Conservation (phyloP, 305 asterid species). For the Lippia alba region DNA sequence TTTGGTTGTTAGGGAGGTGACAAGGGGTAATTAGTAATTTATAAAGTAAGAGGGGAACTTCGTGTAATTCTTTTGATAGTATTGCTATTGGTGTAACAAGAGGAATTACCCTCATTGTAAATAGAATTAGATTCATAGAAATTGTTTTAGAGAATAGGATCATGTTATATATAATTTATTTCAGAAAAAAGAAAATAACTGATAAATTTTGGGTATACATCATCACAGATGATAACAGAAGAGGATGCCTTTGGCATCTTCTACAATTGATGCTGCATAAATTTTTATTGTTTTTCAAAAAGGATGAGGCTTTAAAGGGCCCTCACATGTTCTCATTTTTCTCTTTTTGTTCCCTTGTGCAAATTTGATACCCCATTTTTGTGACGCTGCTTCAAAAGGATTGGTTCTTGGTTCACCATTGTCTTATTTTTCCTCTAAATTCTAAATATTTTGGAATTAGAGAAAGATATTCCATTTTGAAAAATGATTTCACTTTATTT, state of each 20-base stretch:
- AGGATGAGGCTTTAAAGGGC: conserved; percentile 46
- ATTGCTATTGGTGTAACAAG: conserved; percentile 27
- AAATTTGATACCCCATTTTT: conserved; percentile 41
- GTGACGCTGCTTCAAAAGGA: conserved; percentile 37
- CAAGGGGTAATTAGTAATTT: neutral
- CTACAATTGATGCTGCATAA: conserved; percentile 21
- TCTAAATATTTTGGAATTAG: too few relatives aligned
- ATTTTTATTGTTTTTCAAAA: conserved; percentile 3
- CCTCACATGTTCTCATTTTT: conserved; percentile 41
- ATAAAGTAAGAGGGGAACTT: neutral
- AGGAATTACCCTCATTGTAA: conserved; percentile 24
- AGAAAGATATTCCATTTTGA: too few relatives aligned
- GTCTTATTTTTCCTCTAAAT: neutral
- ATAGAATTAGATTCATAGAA: conserved; percentile 24
- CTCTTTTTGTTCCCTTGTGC: conserved; percentile 51
- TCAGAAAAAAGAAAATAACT: neutral
- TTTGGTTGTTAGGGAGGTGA: neutral
- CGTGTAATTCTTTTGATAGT: conserved; percentile 8
- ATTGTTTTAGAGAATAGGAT: conserved; percentile 10
- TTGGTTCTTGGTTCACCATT: conserved; percentile 44
- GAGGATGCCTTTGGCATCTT: conserved; percentile 35
- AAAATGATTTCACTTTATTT: too few relatives aligned
- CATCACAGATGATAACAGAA: conserved; percentile 4
- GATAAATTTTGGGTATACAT: too few relatives aligned
- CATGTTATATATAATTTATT: neutral